Evolutionary conservation across 345 rosid genomes (phyloP).

Genomic region (Fremontodendron californicum): DNA sequence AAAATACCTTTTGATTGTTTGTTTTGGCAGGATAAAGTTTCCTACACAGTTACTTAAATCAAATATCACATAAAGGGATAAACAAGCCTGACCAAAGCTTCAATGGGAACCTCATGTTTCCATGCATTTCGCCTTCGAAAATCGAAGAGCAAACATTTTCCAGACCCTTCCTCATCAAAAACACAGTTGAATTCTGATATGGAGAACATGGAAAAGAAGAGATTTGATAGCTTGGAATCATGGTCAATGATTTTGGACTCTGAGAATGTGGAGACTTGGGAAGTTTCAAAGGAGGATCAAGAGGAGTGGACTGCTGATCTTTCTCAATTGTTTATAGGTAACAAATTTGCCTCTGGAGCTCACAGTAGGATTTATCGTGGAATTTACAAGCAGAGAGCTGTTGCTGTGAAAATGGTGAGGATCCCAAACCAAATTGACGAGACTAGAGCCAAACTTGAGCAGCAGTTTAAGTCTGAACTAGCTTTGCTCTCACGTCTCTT

Average conservation of each 20-base stretch:
- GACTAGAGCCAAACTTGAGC: constrained; percentile 76
- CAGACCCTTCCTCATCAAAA: constrained; percentile 54
- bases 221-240: constrained; percentile 92
- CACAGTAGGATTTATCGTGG: constrained; percentile 87
- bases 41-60: not conserved
- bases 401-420: constrained; percentile 95
- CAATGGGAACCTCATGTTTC: constrained; percentile 75
- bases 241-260: constrained; percentile 98
- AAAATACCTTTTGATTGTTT: constrained; percentile 44
- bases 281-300: constrained; percentile 69
- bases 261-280: constrained; percentile 93
- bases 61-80: not conserved
- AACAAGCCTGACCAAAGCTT: not conserved
- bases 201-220: constrained; percentile 79
- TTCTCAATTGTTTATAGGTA: constrained; percentile 87
- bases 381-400: constrained; percentile 93
- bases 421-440: constrained; percentile 83
- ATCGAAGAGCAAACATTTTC: constrained; percentile 41
- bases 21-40: constrained; percentile 16
- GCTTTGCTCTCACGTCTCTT: constrained; percentile 88
- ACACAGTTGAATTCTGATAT: constrained; percentile 45
- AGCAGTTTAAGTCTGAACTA: constrained; percentile 91
- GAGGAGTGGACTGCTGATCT: constrained; percentile 98
- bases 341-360: constrained; percentile 98
- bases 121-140: constrained; percentile 59